Evolutionary conservation across 2,329 filamentous ascomycete species (phyloP), one percentile per base, ranked within the genome.

Genomic region (Pezicula neosporulosa): DNA sequence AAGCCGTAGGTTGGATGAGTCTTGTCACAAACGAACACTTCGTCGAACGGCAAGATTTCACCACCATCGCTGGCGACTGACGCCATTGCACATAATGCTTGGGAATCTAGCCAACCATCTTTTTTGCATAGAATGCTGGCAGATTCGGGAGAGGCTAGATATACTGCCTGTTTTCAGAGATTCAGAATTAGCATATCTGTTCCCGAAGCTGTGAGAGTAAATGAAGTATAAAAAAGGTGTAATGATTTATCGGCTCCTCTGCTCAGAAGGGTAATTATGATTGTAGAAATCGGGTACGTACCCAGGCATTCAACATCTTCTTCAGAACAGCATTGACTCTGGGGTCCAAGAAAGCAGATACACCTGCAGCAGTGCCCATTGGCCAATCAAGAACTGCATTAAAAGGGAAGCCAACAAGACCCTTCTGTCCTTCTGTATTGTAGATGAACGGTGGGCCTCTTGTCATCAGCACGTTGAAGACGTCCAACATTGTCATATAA

Each of bases 21-120:
- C 0, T 81, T 75, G 39, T 87, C 78, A 62, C 84, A 87, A 16
- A 77, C 57, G 64, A 79, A 87, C 60, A 86, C 73, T 16, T 86
- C 74, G 15, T 16, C 18, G 16, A 42, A 42, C 18, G 18, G 37
- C 37, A 39, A 7, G 37, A 19, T 39, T n/a, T 30, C 68, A 79
- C 74, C 30, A 16, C 21, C 19, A 15, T 46, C 33, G 44, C 33
- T 28, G n/a, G 44, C 21, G 15, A 16, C n/a, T 21, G 44, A 12
- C 15, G 27, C 19, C 2, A 83, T 61, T 50, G 82, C 77, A 1
- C 60, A 63, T 5, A 68, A 58, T 1, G 70, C 78, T 0, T 74
- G 74, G 15, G 73, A 56, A 3, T 78, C 79, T 42, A 84, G 82
- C 81, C 81, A 84, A 19, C 80, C 80, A 6, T 70, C 57, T 0